Evolutionary conservation across 1,284 basidiomycete species (phyloP).

Genomic region (Singerocomus inundabilis): DNA sequence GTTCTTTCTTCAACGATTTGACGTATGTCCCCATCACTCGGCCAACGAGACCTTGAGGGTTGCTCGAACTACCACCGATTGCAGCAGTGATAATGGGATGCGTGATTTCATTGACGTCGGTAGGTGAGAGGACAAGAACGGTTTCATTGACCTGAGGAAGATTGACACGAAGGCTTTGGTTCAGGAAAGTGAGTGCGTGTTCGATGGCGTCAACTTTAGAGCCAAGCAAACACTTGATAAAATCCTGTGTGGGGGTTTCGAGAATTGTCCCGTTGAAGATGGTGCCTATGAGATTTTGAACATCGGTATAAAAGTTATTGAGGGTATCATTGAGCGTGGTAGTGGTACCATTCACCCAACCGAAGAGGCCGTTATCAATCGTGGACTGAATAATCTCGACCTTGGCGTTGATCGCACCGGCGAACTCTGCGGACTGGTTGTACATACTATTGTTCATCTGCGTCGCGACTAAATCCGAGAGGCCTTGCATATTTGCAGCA

Average conservation of each 20-base stretch:
- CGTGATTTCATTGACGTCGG: slow-evolving; percentile 71
- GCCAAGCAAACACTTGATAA: slow-evolving; percentile 87
- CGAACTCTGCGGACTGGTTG: slow-evolving; percentile 76
- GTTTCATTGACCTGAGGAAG: slow-evolving; percentile 73
- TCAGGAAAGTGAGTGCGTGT: slow-evolving; percentile 87
- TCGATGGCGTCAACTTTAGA: slow-evolving; percentile 86
- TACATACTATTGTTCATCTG: slow-evolving; percentile 80
- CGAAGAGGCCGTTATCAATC: slow-evolving; percentile 86
- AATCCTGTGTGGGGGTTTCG: slow-evolving; percentile 79
- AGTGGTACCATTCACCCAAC: slow-evolving; percentile 94
- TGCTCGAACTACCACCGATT: slow-evolving; percentile 57
- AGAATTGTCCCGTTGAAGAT: slow-evolving; percentile 85
- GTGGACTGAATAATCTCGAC: slow-evolving; percentile 68
- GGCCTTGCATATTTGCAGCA: slow-evolving; percentile 58
- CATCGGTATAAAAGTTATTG: slow-evolving; percentile 70
- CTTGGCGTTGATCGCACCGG: slow-evolving; percentile 69
- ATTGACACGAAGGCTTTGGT: slow-evolving; percentile 80
- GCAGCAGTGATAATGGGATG: slow-evolving; percentile 79
- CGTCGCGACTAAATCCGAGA: slow-evolving; percentile 69
- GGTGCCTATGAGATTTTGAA: slow-evolving; percentile 65
- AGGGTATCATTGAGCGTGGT: slow-evolving; percentile 81
- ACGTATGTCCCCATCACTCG: slow-evolving; percentile 74
- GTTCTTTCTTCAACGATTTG: slow-evolving; percentile 72
- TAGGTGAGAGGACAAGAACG: slow-evolving; percentile 73
- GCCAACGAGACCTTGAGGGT: slow-evolving; percentile 67